These are phyloP conservation scores for Lachancea nothofagi DNA, from an alignment of 805 yeast genomes.

Conservation along the genomic window DNA sequence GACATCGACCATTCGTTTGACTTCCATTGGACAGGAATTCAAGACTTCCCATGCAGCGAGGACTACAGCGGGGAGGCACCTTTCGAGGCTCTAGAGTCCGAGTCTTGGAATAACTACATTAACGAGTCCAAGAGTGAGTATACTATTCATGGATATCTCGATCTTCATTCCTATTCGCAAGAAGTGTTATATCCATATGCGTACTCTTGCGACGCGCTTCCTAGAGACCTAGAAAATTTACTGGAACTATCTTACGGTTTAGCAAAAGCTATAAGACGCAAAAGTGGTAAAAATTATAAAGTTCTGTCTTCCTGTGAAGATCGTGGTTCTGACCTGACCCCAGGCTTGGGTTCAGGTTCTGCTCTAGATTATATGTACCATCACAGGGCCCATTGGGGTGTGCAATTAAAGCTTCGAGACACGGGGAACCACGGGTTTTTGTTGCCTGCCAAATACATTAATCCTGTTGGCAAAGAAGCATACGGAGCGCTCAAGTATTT, in stretches of 20 bases:
- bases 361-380: conserved; percentile 82
- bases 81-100: conserved; percentile 60
- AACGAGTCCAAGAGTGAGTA: conserved; percentile 42
- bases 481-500: conserved; percentile 65
- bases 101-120: conserved; percentile 43
- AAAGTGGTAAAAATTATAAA: conserved; percentile 57
- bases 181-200: conserved; percentile 81
- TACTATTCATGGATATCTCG: conserved; percentile 68
- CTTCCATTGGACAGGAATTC: conserved; percentile 59
- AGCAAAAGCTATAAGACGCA: conserved; percentile 62
- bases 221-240: conserved; percentile 76
- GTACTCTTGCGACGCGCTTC: conserved; percentile 63
- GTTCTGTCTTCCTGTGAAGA: conserved; percentile 78
- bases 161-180: conserved; percentile 81
- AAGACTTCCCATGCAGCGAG: conserved; percentile 73
- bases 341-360: conserved; percentile 74
- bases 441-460: conserved; percentile 61
- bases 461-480: conserved; percentile 73
- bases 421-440: conserved; percentile 79
- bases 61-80: conserved; percentile 74
- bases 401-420: conserved; percentile 75
- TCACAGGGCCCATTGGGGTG: conserved; percentile 76
- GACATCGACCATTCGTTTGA: conserved; percentile 84
- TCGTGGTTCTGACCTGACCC: conserved; percentile 64
- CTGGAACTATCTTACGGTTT: conserved; percentile 78